Conservation (phyloP, 495 filamentous ascomycete genomes). For the Talaromyces stipitatus region DNA sequence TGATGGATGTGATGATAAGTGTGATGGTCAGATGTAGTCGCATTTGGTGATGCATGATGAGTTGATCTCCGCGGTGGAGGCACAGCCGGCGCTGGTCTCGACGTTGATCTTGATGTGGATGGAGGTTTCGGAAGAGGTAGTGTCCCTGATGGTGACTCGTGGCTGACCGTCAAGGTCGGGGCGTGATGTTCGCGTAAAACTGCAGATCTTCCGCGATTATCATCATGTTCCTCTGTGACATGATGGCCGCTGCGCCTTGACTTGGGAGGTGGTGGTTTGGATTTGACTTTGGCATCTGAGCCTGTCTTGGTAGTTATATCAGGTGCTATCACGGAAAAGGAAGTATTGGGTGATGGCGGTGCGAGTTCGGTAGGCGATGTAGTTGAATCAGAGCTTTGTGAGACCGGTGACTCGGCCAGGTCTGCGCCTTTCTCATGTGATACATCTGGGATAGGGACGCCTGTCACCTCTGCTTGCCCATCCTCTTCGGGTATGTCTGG, state of each 20-base stretch:
- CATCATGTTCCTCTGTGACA: not conserved
- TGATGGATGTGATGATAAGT: not conserved
- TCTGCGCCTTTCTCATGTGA: not conserved
- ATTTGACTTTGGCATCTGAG: not conserved
- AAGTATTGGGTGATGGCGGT: slow-evolving; percentile 8
- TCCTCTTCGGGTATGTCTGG: not conserved
- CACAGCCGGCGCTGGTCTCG: not conserved
- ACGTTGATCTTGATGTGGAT: slow-evolving; percentile 3
- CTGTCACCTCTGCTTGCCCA: not conserved
- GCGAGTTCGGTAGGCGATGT: slow-evolving; percentile 18
- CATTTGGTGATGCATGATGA: not conserved
- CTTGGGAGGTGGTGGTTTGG: slow-evolving; percentile 20
- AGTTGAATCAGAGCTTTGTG: slow-evolving; percentile 13
- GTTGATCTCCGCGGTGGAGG: slow-evolving; percentile 5
- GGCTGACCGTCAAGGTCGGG: not conserved
- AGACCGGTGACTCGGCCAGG: slow-evolving; percentile 9
- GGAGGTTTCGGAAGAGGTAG: not conserved
- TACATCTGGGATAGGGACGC: not conserved
- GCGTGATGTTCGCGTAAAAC: not conserved
- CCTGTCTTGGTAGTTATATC: not conserved
- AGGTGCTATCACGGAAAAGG: not conserved
- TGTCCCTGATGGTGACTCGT: not conserved
- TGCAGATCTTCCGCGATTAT: not conserved
- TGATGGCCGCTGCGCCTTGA: slow-evolving; percentile 31
- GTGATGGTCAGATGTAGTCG: not conserved